Conservation (phyloP, 2,329 filamentous ascomycete species). For the Cladosporium sp. region DNA sequence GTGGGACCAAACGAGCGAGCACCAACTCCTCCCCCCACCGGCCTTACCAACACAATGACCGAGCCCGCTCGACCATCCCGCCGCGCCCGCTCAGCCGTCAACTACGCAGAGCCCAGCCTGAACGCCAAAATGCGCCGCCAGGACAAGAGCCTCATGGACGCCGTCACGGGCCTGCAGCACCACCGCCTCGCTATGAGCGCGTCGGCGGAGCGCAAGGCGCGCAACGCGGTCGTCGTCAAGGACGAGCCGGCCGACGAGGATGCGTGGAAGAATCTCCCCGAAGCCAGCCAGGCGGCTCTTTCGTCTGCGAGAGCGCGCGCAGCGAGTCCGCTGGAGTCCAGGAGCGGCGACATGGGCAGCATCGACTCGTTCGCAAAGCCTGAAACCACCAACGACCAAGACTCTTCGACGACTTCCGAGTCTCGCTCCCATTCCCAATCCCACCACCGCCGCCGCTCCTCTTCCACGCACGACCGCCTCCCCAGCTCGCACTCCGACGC, state of each 20-base stretch:
- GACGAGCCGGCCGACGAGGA: slow-evolving; percentile 19
- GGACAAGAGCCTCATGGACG: slow-evolving; percentile 41
- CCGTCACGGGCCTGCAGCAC: slow-evolving; percentile 32
- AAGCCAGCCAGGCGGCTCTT: background rate
- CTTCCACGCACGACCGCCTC: background rate
- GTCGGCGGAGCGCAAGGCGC: slow-evolving; percentile 13
- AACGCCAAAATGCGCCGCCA: slow-evolving; percentile 45
- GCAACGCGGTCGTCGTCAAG: slow-evolving; percentile 21
- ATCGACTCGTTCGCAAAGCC: background rate
- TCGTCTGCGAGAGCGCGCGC: background rate
- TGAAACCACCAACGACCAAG: background rate
- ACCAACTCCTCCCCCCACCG: slow-evolving; percentile 39
- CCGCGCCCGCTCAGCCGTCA: slow-evolving; percentile 41
- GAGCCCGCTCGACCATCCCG: slow-evolving; percentile 36
- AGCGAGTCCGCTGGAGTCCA: background rate
- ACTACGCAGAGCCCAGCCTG: slow-evolving; percentile 45
- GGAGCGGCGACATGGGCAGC: background rate
- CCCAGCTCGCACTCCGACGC: background rate
- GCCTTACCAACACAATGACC: slow-evolving; percentile 31
- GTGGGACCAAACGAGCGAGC: slow-evolving; percentile 16
- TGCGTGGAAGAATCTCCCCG: slow-evolving; percentile 18
- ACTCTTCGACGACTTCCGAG: background rate
- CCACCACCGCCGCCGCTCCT: background rate
- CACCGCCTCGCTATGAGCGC: slow-evolving; percentile 24
- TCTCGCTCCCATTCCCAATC: too few species aligned